Base-by-base conservation (phyloP, 306 rosid genomes). In the Vigna hirtella region DNA sequence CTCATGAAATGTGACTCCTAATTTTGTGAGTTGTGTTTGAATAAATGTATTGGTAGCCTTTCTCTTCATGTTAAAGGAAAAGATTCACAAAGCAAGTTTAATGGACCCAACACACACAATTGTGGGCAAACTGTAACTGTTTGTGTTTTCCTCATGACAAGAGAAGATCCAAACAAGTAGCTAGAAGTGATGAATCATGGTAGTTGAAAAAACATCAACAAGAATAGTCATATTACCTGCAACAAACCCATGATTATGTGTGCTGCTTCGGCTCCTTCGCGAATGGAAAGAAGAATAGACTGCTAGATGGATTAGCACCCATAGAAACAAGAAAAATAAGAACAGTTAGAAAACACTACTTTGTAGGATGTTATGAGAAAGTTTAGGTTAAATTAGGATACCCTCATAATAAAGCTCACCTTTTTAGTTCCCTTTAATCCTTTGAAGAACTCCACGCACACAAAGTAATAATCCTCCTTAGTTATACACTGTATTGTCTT, bases 211-310 rank as follows among this genome's bases (percentile, higher is more conserved):
- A 43, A 0, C 16, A 78, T 15, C 42, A 22, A 8, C 34, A 15
- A 69, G 24, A 65, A 73, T 18, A 34, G 28, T 42, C 7, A 3
- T 65, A 20, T 73, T 68, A 94, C 98, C 98, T 94, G 98, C 75
- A 94, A 81, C 76, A 94, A 83, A 75, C 96, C 97, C 81, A 7
- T 82, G 76, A 78, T 86, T 74, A 89, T 57, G 72, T 94, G 86
- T 49, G 82, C 30, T 4, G 91, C 68, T 49, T 70, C 61, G 7
- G 89, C 93, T 58, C 96, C 96, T 83, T 91, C 98, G 1, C 94
- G 87, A 22, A 90, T 72, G 76, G 91, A 94, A 50, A 94, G 88
- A 90, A 94, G 90, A 36, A 94, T 86, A 13, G 88, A 84, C 1
- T 63, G 84, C 97, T 94, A 78, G 38, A 76, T 72, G 56, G 78